A percentile compares a stretch with the other conserved stretches of the same genome.
Evolutionary conservation across 768 basidiomycete species (phyloP).

Genomic region (Pulveroboletus sp.): DNA sequence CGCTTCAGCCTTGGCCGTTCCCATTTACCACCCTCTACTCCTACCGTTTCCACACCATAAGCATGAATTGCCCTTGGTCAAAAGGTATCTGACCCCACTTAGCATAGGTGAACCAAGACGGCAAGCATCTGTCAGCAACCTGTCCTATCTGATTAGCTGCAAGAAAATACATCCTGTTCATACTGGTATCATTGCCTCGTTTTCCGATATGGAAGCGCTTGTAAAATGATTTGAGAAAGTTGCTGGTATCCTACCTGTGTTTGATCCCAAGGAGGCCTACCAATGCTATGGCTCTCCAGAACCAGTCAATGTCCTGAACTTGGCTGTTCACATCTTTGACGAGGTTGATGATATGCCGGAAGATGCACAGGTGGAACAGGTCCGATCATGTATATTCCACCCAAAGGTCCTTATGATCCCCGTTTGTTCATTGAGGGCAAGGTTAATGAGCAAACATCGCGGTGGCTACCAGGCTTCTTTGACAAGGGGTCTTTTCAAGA

Average conservation of each 20-base stretch:
- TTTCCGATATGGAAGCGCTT: conserved; percentile 70
- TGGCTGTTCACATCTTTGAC: conserved; percentile 90
- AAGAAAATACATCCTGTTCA: conserved; percentile 88
- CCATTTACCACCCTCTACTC: conserved; percentile 83
- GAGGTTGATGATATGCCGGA: conserved; percentile 74
- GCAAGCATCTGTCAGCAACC: conserved; percentile 91
- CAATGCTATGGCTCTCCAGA: conserved; percentile 75
- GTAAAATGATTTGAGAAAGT: conserved; percentile 73
- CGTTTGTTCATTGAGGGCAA: conserved; percentile 98
- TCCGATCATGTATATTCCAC: conserved; percentile 82
- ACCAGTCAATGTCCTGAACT: conserved; percentile 90
- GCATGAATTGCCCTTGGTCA: background rate
- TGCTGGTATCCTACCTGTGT: conserved; percentile 68
- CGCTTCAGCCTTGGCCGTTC: conserved; percentile 95
- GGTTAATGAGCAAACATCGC: conserved; percentile 70
- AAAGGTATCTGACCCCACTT: conserved; percentile 7
- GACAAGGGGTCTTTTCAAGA: conserved; percentile 98
- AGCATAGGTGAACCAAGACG: conserved; percentile 58
- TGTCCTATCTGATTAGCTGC: conserved; percentile 87
- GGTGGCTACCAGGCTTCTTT: conserved; percentile 91
- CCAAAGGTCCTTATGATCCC: conserved; percentile 95
- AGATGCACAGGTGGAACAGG: conserved; percentile 71
- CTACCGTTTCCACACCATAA: conserved; percentile 47
- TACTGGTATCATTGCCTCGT: conserved; percentile 89
- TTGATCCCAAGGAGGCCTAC: conserved; percentile 66